Percentiles rank a stretch among this genome's conserved stretches.
These are phyloP conservation scores for Nitzschia sp. DNA, from an alignment of 108 stramenopile genomes.

Conservation along the genomic window DNA sequence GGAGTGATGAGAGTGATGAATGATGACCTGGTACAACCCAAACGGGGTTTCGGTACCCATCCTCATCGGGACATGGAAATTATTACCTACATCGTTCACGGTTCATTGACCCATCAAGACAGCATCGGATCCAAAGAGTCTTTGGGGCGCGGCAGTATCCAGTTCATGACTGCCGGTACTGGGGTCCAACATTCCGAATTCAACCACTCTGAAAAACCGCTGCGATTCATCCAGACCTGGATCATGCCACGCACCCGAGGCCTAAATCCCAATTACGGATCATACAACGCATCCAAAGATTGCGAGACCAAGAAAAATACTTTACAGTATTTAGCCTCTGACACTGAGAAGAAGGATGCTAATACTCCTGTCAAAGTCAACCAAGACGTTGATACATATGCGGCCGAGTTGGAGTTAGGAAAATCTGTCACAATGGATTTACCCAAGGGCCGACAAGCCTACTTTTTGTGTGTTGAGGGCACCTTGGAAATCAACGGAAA, in stretches of 20 bases:
- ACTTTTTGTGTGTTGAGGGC: conserved; percentile 80
- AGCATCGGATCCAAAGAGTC: conserved; percentile 74
- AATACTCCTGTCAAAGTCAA: conserved; percentile 63
- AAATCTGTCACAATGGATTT: conserved; percentile 35
- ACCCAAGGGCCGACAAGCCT: conserved; percentile 59
- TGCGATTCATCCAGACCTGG: conserved; percentile 89
- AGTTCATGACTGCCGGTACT: conserved; percentile 84
- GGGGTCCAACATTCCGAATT: conserved; percentile 77
- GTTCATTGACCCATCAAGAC: conserved; percentile 75
- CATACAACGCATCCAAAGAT: conserved; percentile 8
- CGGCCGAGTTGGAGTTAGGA: conserved; percentile 57
- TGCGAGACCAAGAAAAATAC: conserved; percentile 31
- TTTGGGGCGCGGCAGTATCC: conserved; percentile 71
- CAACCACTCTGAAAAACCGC: conserved; percentile 58
- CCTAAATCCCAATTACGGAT: conserved; percentile 71
- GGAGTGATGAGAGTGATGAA: conserved; percentile 83
- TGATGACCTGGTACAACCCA: conserved; percentile 83
- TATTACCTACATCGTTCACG: conserved; percentile 76
- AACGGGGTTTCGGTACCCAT: conserved; percentile 78
- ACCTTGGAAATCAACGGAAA: conserved; percentile 46
- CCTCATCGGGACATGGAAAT: conserved; percentile 83
- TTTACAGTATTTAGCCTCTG: conserved; percentile 66
- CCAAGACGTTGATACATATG: conserved; percentile 74
- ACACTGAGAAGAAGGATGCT: conserved; percentile 16
- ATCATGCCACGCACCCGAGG: conserved; percentile 55